A percentile compares a stretch with the other conserved stretches of the same genome.
Conservation (phyloP, 164 flowering plant genomes). For the Magnolia sinica region DNA sequence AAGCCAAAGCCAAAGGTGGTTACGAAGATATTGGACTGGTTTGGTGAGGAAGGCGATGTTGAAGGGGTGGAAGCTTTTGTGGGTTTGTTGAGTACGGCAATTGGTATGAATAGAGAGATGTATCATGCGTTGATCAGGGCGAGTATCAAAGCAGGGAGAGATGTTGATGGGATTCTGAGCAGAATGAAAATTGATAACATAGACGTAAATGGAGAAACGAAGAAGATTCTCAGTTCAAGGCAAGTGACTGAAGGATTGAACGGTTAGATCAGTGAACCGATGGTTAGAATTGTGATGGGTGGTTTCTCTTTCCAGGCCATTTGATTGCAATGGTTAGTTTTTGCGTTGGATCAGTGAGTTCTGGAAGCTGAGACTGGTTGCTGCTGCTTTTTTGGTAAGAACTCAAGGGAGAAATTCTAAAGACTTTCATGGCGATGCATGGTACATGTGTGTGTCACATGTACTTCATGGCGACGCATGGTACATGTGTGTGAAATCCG, state of each 20-base stretch:
- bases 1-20: conserved; percentile 17
- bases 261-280: neutral
- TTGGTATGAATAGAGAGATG: conserved; percentile 14
- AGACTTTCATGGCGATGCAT: too few relatives aligned
- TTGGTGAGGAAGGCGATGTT: conserved; percentile 27
- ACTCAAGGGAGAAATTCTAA: too few relatives aligned
- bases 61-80: conserved; percentile 28
- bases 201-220: conserved; percentile 9
- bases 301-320: neutral
- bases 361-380: too few relatives aligned
- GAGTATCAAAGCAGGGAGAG: conserved; percentile 11
- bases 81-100: conserved; percentile 10
- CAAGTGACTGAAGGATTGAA: neutral
- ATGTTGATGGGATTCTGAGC: neutral
- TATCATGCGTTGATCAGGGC: conserved; percentile 16
- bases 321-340: neutral
- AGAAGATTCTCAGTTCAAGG: conserved; percentile 1
- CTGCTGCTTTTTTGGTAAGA: too few relatives aligned
- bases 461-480: too few relatives aligned
- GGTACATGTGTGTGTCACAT: too few relatives aligned
- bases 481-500: too few relatives aligned
- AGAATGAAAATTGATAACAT: conserved; percentile 14
- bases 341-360: too few relatives aligned
- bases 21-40: conserved; percentile 26
- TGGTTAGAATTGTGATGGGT: neutral